Conservation (phyloP, 345 rosid species). For the Brassica cretica region DNA sequence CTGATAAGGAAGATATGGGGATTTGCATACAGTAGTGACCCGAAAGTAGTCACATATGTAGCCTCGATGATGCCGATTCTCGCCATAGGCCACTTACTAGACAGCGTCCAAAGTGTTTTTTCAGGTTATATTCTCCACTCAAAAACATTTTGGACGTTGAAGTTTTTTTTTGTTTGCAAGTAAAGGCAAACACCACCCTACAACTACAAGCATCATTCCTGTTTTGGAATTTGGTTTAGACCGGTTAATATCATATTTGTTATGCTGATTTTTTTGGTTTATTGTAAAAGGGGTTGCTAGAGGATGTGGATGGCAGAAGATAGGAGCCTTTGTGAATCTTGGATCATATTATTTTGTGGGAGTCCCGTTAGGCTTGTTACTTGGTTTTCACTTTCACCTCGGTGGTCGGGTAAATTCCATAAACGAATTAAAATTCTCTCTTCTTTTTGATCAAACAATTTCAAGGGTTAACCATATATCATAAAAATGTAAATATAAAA, state of each 20-base stretch:
- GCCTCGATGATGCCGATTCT: conserved; percentile 41
- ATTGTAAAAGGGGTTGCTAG: conserved; percentile 47
- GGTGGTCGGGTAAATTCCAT: conserved; percentile 42
- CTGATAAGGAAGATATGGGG: conserved; percentile 54
- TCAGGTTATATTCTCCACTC: conserved; percentile 38
- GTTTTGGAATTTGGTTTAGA: conserved; percentile 11
- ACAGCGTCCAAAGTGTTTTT: conserved; percentile 48
- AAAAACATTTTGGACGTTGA: neutral
- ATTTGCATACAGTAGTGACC: conserved; percentile 39
- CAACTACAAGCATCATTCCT: neutral
- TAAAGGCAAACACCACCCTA: neutral
- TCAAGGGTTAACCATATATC: neutral
- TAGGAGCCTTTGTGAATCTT: conserved; percentile 47
- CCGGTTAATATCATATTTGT: neutral
- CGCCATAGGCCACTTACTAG: conserved; percentile 41
- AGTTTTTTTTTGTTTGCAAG: conserved; percentile 18
- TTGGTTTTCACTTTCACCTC: conserved; percentile 44
- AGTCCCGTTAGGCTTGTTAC: conserved; percentile 43
- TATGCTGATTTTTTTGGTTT: neutral
- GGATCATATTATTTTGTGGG: conserved; percentile 53
- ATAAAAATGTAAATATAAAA: neutral
- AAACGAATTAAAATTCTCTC: neutral
- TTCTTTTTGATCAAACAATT: neutral
- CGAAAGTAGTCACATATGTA: conserved; percentile 38
- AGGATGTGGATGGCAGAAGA: conserved; percentile 60